A percentile compares a stretch with the other conserved stretches of the same genome.
phyloP scores from a whole-genome alignment of 495 filamentous ascomycete genomes.

The Penicillium coffeae region DNA sequence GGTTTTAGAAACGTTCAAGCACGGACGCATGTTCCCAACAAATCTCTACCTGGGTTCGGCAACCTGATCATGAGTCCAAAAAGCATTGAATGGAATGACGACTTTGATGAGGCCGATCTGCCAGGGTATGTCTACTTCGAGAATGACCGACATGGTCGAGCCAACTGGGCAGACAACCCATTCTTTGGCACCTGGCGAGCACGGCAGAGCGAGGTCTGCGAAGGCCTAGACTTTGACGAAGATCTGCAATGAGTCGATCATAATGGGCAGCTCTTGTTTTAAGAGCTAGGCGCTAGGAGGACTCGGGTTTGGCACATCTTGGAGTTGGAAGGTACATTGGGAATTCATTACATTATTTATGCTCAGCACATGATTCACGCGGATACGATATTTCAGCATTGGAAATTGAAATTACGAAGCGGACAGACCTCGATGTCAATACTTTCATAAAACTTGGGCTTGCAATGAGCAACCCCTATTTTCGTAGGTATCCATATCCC shows the following conservation, averaged over 20 bases:
- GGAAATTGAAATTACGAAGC: too few species aligned
- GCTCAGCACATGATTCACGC: too few species aligned
- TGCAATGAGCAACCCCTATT: neutral
- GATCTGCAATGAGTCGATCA: slow-evolving; percentile 2
- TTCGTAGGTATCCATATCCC: neutral
- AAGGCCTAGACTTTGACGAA: slow-evolving; percentile 34
- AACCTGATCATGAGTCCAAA: slow-evolving; percentile 29
- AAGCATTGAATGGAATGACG: slow-evolving; percentile 12
- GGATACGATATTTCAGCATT: too few species aligned
- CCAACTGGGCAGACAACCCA: slow-evolving; percentile 33
- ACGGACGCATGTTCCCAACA: slow-evolving; percentile 40
- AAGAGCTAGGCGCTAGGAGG: too few species aligned
- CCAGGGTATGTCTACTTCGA: slow-evolving; percentile 45
- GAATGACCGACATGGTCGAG: slow-evolving; percentile 35
- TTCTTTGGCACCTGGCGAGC: slow-evolving; percentile 41
- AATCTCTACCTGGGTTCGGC: slow-evolving; percentile 34
- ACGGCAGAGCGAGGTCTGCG: slow-evolving; percentile 34
- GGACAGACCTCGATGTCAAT: too few species aligned
- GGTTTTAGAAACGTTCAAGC: slow-evolving; percentile 35
- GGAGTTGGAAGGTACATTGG: too few species aligned
- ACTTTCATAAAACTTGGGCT: too few species aligned
- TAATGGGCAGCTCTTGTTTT: slow-evolving; percentile 20
- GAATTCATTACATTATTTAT: too few species aligned
- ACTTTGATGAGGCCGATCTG: slow-evolving; percentile 10
- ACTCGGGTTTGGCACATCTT: too few species aligned